phyloP scores from a whole-genome alignment of 176 grass and related monocot species.

The Phoenix roebelenii region DNA sequence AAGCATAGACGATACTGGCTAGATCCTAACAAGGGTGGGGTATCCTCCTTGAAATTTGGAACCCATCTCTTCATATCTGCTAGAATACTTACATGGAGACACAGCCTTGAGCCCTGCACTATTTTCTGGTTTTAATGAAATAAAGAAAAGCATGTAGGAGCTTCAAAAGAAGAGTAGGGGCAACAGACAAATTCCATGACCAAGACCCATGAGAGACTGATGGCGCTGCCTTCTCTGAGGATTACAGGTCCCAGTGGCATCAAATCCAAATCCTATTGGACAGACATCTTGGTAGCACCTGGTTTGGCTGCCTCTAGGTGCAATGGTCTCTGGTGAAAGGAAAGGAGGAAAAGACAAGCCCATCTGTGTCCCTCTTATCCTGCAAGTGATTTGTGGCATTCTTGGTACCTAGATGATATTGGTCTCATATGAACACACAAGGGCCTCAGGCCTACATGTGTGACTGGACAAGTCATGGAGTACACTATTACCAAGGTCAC shows the following conservation, averaged over 20 bases:
- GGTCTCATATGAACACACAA: constrained; percentile 5
- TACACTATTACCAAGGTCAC: background rate
- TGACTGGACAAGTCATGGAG: constrained; percentile 5
- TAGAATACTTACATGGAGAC: too few species aligned
- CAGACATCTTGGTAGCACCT: background rate
- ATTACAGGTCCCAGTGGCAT: background rate
- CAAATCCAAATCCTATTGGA: constrained; percentile 11
- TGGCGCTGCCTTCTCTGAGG: constrained; percentile 13
- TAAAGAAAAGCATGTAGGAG: too few species aligned
- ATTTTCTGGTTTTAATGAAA: too few species aligned
- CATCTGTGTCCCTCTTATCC: constrained; percentile 15
- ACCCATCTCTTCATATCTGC: too few species aligned
- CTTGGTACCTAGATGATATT: constrained; percentile 8
- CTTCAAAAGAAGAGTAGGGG: too few species aligned
- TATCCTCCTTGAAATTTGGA: too few species aligned
- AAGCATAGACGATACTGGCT: too few species aligned
- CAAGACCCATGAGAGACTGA: background rate
- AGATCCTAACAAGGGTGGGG: too few species aligned
- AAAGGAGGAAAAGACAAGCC: background rate
- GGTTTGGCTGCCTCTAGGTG: constrained; percentile 1
- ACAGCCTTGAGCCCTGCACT: too few species aligned
- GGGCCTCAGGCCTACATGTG: background rate
- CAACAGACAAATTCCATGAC: too few species aligned
- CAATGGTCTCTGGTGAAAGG: constrained; percentile 6
- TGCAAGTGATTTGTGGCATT: constrained; percentile 4